Evolutionary conservation across 2,329 filamentous ascomycete species (phyloP), one percentile per base, ranked within the genome.

Genomic region (Curvularia eragrostidis): DNA sequence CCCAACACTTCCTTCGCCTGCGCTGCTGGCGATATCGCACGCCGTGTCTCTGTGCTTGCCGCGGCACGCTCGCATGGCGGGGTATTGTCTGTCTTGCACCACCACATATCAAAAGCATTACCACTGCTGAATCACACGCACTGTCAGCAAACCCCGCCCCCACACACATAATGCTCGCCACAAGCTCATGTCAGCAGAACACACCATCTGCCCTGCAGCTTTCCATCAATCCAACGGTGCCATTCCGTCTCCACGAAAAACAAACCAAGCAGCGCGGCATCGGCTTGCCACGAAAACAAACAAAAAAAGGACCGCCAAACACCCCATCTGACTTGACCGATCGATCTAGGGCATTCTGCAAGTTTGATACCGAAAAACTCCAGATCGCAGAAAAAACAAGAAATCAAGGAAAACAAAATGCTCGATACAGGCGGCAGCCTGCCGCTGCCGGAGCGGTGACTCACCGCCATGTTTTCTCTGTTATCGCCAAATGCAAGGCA

Each of bases 391-490:
- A n/a, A 39, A 39, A 39, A 39, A 39, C 36, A 39, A 39, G 36
- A 9, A 18, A 12, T n/a, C 36, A n/a, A 39, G 18, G 9, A 39
- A 39, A 19, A 39, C n/a, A 6, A 18, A 39, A n/a, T 18, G 36
- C 36, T 39, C 36, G 36, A 19, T 39, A 18, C 18, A 18, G 36
- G 15, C 36, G 7, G 15, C 36, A 43, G 21, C 23, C 19, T 23
- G 30, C 38, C 28, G 48, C 21, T 26, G 26, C 38, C 13, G 39
- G 26, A 32, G 48, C 48, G 48, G 48, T 51, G 48, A 51, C 24
- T 51, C 48, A 51, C 48, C 38, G 48, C 48, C 48, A 26, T 32
- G 12, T 30, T 24, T 28, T 24, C 30, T 26, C 7, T 41, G 21
- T 38, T 38, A 48, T 38, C 47, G n/a, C 23, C 13, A 30, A 24